A percentile compares a stretch with the other conserved stretches of the same genome.
phyloP scores from a whole-genome alignment of 2,329 filamentous ascomycete species.

The Grosmannia serpens region DNA sequence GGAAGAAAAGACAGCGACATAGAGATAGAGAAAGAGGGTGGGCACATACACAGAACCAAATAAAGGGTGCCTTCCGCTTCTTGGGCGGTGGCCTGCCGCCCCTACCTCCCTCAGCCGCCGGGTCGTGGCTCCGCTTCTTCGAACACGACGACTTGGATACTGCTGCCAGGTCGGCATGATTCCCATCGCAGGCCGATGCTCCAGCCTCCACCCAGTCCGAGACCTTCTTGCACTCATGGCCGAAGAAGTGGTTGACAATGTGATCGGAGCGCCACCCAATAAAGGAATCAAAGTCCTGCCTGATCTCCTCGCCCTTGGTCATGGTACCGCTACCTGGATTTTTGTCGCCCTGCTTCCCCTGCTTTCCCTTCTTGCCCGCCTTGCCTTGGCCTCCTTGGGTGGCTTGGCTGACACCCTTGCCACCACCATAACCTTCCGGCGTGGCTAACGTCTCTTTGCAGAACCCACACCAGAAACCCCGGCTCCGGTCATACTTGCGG shows the following conservation, averaged over 20 bases:
- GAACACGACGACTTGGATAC: background rate
- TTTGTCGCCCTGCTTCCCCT: background rate
- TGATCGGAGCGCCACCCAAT: slow-evolving; percentile 49
- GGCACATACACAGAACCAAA: background rate
- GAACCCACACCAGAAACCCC: slow-evolving; percentile 79
- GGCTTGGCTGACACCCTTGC: background rate
- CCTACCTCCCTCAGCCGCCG: background rate
- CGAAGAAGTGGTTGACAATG: slow-evolving; percentile 61
- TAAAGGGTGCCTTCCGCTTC: background rate
- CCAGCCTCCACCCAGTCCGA: slow-evolving; percentile 7
- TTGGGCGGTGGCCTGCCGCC: background rate
- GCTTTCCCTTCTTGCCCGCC: background rate
- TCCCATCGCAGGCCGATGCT: background rate
- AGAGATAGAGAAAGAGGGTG: background rate
- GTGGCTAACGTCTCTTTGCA: slow-evolving; percentile 32
- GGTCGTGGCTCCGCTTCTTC: background rate
- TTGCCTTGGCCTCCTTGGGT: background rate
- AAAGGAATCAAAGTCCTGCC: background rate
- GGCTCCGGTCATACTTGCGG: slow-evolving; percentile 41
- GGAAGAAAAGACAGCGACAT: background rate
- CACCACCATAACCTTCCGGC: background rate
- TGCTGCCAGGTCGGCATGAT: background rate
- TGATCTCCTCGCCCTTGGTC: background rate
- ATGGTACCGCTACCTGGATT: background rate
- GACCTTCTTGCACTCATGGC: slow-evolving; percentile 32